Evolutionary conservation across 1,284 basidiomycete species (phyloP), one percentile per base, ranked within the genome.

Genomic region (Waitea zeae): DNA sequence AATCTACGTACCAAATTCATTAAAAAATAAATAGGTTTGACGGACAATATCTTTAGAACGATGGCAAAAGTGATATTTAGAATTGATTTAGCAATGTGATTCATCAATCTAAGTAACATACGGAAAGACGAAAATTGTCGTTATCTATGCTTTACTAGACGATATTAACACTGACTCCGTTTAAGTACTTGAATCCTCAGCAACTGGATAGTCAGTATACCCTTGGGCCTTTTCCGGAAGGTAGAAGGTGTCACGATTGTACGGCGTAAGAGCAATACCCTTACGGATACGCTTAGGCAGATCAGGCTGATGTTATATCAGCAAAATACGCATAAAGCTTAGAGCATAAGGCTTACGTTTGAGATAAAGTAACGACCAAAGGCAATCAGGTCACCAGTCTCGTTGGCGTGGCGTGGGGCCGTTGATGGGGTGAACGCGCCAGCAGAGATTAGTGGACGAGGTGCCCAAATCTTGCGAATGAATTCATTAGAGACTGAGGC

Each of bases 281-380:
- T 40, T 37, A 33, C 29, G 28, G 6, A 52, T 30, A 3, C 64
- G 51, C 5, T 43, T 38, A 0, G 55, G 55, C 2, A 68, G 49
- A 41, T 68, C 65, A 5, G 65, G 64, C 53, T 59, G 26, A n/a
- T 17, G 15, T 18, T 33, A 20, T 31, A 5, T n/a, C 24, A 11
- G 14, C 33, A 27, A 19, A 30, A 28, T 7, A 14, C 15, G n/a
- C 7, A 14, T 5, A 31, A 18, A n/a, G 13, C 13, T 2, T 14
- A 6, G 19, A 12, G 20, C 17, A 30, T 4, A 20, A 17, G 20
- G 42, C 53, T 44, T 38, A 57, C 50, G 40, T 57, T 54, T 7
- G 51, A 49, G 40, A 64, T 63, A 41, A 59, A 67, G 39, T 43
- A 48, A 17, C 62, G 48, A 2, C 65, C 65, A 37, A 61, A 56